A percentile compares a stretch with the other conserved stretches of the same genome.
phyloP scores from a whole-genome alignment of 257 asterid species.

The Agastache rugosa region DNA sequence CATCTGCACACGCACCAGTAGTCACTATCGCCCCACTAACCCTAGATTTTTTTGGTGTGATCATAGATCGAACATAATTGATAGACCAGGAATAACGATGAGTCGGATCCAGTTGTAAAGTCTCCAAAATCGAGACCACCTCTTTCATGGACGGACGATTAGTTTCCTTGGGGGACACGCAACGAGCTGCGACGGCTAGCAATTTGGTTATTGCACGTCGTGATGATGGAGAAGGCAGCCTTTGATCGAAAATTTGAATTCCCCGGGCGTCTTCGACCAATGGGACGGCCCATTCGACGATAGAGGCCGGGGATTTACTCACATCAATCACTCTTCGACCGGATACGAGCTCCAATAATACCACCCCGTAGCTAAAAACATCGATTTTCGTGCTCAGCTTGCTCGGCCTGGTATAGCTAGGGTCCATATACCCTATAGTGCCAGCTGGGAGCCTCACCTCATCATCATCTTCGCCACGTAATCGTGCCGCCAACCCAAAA shows the following conservation, averaged over 20 bases:
- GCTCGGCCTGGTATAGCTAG: constrained; percentile 62
- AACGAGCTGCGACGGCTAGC: constrained; percentile 54
- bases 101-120: constrained; percentile 25
- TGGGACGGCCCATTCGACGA: constrained; percentile 72
- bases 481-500: constrained; percentile 58
- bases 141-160: constrained; percentile 62
- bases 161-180: constrained; percentile 42
- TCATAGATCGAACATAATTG: constrained; percentile 39
- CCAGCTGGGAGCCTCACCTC: constrained; percentile 62
- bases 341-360: constrained; percentile 62
- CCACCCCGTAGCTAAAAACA: constrained; percentile 74
- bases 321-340: constrained; percentile 63
- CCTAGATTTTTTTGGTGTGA: constrained; percentile 39
- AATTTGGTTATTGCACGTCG: constrained; percentile 35
- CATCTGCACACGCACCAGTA: constrained; percentile 28
- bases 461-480: not conserved
- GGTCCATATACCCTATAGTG: constrained; percentile 78
- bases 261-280: constrained; percentile 42
- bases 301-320: constrained; percentile 51
- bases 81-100: constrained; percentile 39
- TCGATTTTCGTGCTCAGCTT: constrained; percentile 66
- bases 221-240: constrained; percentile 41
- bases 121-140: constrained; percentile 48
- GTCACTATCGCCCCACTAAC: not conserved
- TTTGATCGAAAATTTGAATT: constrained; percentile 51